Evolutionary conservation across 495 filamentous ascomycete genomes (phyloP).

Genomic region (Annulohypoxylon stygium): DNA sequence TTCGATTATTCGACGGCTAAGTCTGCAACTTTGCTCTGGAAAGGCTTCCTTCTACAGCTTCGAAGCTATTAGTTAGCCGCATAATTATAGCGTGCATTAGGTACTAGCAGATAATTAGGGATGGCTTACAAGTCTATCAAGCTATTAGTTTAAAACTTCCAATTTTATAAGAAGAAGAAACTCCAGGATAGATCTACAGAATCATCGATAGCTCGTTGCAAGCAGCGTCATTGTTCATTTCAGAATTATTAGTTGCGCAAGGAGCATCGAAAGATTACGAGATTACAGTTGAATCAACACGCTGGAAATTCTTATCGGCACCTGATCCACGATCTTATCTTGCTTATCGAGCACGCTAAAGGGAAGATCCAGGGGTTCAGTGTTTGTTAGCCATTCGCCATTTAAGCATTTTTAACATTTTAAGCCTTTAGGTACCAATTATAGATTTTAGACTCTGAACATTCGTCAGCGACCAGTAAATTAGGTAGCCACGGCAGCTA

Average conservation of each 20-base stretch:
- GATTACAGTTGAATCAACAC: conserved; percentile 38
- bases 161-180: background rate
- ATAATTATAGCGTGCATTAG: background rate
- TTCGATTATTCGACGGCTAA: background rate
- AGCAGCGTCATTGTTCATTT: conserved; percentile 33
- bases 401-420: too few species aligned
- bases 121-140: conserved; percentile 1
- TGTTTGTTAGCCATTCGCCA: background rate
- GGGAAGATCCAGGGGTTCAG: conserved; percentile 43
- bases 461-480: conserved; percentile 3
- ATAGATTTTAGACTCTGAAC: background rate
- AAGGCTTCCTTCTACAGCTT: conserved; percentile 7
- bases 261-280: conserved; percentile 26
- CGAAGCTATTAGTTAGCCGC: conserved; percentile 3
- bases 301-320: conserved; percentile 50
- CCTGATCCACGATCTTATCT: conserved; percentile 45
- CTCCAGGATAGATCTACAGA: conserved; percentile 19
- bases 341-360: conserved; percentile 45
- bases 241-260: background rate
- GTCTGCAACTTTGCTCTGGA: background rate
- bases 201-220: conserved; percentile 18
- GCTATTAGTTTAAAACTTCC: conserved; percentile 3
- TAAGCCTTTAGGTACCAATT: background rate
- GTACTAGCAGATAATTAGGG: background rate
- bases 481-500: background rate